A percentile compares a stretch with the other conserved stretches of the same genome.
These are phyloP conservation scores for Ceratocystiopsis sp. DNA, from an alignment of 2,329 filamentous ascomycete species.

Conservation along the genomic window DNA sequence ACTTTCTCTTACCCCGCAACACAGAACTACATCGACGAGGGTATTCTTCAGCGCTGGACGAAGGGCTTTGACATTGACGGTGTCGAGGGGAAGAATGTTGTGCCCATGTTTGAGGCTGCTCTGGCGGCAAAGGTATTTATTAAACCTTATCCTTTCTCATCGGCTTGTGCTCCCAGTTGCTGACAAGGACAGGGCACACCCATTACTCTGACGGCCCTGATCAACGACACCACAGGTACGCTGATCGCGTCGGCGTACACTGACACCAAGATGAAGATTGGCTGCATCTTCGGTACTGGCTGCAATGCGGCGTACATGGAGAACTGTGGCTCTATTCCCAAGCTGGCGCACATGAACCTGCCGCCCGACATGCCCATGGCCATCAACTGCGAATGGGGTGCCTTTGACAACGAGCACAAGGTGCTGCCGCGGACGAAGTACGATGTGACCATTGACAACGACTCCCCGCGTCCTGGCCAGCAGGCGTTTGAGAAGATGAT, in stretches of 20 bases:
- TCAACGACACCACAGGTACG: conserved; percentile 96
- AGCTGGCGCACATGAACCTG: conserved; percentile 81
- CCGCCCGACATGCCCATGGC: conserved; percentile 73
- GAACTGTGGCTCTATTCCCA: conserved; percentile 74
- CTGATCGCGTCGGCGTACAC: conserved; percentile 94
- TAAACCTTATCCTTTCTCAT: too few species aligned
- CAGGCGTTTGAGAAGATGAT: conserved; percentile 98
- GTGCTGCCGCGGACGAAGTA: conserved; percentile 75
- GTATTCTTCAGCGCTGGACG: conserved; percentile 86
- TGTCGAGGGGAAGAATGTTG: conserved; percentile 80
- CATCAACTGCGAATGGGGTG: conserved; percentile 96
- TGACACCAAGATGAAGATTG: conserved; percentile 82
- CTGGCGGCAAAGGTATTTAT: conserved; percentile 31
- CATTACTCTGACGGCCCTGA: conserved; percentile 81
- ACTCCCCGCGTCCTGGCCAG: conserved; percentile 82
- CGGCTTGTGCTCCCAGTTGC: too few species aligned
- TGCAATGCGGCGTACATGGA: conserved; percentile 99
- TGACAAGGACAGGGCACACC: conserved; percentile 38
- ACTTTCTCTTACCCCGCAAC: conserved; percentile 93
- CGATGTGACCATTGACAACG: conserved; percentile 74
- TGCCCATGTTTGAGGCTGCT: conserved; percentile 71
- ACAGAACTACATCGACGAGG: conserved; percentile 85
- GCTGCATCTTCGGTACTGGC: conserved; percentile 95
- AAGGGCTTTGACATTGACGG: conserved; percentile 93
- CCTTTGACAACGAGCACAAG: conserved; percentile 86